Conservation (phyloP, 148 eudicot genomes). For the Amaranthus cruentus region DNA sequence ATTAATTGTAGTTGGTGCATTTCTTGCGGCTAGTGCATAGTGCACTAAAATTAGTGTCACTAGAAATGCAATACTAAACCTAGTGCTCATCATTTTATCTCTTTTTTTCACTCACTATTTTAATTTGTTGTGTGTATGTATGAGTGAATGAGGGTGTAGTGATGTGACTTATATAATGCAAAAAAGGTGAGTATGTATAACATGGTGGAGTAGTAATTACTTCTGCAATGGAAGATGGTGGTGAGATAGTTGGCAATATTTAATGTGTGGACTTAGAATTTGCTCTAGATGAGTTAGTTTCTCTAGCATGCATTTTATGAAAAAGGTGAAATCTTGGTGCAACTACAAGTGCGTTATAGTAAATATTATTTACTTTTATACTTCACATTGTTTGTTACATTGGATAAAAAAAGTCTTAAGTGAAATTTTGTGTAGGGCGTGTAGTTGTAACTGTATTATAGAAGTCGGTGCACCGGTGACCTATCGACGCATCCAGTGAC, state of each 20-base stretch:
- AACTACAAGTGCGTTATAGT: too few relatives aligned
- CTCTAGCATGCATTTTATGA: too few relatives aligned
- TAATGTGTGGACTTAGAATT: conserved; percentile 3
- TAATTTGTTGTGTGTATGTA: neutral
- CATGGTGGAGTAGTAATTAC: neutral
- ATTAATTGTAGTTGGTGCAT: neutral
- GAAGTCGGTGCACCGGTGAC: too few relatives aligned
- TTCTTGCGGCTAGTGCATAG: conserved; percentile 11
- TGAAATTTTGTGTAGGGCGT: too few relatives aligned
- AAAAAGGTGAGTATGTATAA: neutral
- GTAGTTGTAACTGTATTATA: too few relatives aligned
- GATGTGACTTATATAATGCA: conserved; percentile 22
- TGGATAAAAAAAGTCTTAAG: too few relatives aligned
- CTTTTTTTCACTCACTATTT: neutral
- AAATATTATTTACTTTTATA: too few relatives aligned
- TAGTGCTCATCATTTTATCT: conserved; percentile 2
- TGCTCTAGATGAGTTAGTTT: neutral
- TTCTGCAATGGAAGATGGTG: conserved; percentile 13
- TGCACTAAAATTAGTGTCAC: conserved; percentile 17
- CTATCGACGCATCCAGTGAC: too few relatives aligned
- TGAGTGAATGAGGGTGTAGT: neutral
- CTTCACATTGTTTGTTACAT: too few relatives aligned
- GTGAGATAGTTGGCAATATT: conserved; percentile 13
- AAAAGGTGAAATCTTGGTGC: too few relatives aligned
- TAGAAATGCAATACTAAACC: conserved; percentile 3